phyloP scores from a whole-genome alignment of 176 grass and related monocot species.

The Ampelocalamus luodianensis region DNA sequence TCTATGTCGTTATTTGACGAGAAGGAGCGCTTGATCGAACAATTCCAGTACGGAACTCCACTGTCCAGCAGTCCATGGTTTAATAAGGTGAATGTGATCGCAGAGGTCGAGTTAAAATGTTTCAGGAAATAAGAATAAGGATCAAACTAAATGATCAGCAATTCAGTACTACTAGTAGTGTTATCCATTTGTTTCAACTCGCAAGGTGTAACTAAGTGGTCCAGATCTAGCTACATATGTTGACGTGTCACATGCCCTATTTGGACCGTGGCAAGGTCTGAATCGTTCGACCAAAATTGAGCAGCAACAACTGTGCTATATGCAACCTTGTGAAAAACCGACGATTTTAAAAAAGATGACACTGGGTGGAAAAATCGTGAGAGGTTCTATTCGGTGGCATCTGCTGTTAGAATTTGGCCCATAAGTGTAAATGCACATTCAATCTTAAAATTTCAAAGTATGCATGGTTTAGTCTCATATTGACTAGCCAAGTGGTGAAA shows the following conservation, averaged over 20 bases:
- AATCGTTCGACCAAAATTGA: background rate
- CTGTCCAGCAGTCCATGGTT: background rate
- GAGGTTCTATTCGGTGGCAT: constrained; percentile 9
- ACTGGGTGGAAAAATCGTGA: background rate
- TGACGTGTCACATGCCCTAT: background rate
- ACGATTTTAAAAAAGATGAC: background rate
- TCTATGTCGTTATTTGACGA: background rate
- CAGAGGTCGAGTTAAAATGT: background rate
- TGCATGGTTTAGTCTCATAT: too few species aligned
- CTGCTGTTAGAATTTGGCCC: too few species aligned
- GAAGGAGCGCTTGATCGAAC: background rate
- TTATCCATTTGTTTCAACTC: background rate
- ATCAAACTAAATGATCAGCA: too few species aligned
- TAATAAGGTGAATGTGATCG: background rate
- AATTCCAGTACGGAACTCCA: background rate
- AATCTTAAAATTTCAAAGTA: too few species aligned
- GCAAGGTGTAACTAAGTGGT: background rate
- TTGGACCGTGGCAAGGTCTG: background rate
- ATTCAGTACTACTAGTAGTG: too few species aligned
- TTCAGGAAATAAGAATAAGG: too few species aligned
- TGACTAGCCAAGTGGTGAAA: too few species aligned
- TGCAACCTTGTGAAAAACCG: background rate
- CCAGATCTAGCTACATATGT: background rate
- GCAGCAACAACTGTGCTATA: too few species aligned
- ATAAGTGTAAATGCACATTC: too few species aligned